These are phyloP conservation scores for Pseudogymnoascus pannorum DNA, from an alignment of 2,329 filamentous ascomycete genomes.

Conservation along the genomic window DNA sequence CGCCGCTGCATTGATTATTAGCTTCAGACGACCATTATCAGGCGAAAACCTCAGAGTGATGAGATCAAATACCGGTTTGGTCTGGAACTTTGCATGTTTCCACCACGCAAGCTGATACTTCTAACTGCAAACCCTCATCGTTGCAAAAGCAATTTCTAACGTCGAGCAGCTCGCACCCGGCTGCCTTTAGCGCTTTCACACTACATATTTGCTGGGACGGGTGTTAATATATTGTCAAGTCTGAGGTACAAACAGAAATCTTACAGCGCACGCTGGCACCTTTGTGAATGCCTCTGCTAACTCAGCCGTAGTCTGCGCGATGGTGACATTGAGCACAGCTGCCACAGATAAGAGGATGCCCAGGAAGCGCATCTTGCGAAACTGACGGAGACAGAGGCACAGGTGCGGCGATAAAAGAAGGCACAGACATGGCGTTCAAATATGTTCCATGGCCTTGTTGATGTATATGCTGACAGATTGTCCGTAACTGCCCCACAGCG, in stretches of 20 bases:
- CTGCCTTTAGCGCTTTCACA: neutral
- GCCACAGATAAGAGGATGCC: neutral
- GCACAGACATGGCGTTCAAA: slow-evolving; percentile 3
- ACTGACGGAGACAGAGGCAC: slow-evolving; percentile 1
- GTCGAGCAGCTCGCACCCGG: neutral
- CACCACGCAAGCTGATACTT: slow-evolving; percentile 13
- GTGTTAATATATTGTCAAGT: neutral
- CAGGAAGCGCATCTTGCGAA: slow-evolving; percentile 6
- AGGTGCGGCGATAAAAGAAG: neutral
- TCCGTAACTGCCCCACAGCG: neutral
- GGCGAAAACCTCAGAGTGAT: neutral
- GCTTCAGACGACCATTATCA: neutral
- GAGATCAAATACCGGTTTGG: slow-evolving; percentile 13
- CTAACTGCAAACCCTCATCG: slow-evolving; percentile 13
- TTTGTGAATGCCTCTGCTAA: neutral
- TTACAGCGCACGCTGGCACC: slow-evolving; percentile 7
- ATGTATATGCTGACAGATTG: slow-evolving; percentile 4
- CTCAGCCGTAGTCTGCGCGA: neutral
- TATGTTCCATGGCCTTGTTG: neutral
- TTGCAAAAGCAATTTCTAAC: slow-evolving; percentile 16
- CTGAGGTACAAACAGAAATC: neutral
- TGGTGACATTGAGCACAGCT: neutral
- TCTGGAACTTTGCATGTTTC: slow-evolving; percentile 14
- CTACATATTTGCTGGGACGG: neutral
- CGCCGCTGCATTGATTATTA: neutral